Evolutionary conservation across 768 basidiomycete genomes (phyloP).

Genomic region (Calocera cornea): DNA sequence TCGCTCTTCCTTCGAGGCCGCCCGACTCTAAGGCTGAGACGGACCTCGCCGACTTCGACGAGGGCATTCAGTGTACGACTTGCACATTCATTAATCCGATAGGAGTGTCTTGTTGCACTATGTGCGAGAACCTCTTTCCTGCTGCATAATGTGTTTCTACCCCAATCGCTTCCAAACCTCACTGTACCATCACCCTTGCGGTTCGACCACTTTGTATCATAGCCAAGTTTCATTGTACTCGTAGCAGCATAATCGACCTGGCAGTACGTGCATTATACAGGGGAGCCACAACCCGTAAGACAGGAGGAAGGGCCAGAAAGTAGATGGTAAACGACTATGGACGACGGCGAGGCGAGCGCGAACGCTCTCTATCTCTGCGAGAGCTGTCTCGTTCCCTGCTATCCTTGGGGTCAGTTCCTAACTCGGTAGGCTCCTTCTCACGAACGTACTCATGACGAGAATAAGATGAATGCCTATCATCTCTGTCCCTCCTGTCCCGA

Average conservation of each 20-base stretch:
- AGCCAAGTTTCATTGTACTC: background rate
- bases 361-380: constrained; percentile 58
- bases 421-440: constrained; percentile 10
- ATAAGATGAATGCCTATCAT: constrained; percentile 13
- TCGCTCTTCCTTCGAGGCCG: background rate
- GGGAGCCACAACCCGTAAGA: background rate
- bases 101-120: constrained; percentile 15
- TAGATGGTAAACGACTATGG: background rate
- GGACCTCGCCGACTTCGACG: background rate
- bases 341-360: constrained; percentile 41
- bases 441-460: constrained; percentile 10
- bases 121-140: constrained; percentile 7
- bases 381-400: constrained; percentile 37
- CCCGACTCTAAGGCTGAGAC: background rate
- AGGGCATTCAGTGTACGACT: constrained; percentile 26
- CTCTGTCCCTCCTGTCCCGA: constrained; percentile 49
- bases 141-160: background rate
- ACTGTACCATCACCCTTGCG: background rate
- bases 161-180: background rate
- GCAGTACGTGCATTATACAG: background rate
- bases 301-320: background rate
- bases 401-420: constrained; percentile 6
- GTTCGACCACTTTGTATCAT: background rate
- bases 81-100: constrained; percentile 48
- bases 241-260: background rate